Percentiles rank a stretch among this genome's conserved stretches.
These are phyloP conservation scores for Exophiala sp. DNA, from an alignment of 2,329 filamentous ascomycete species.

Conservation along the genomic window DNA sequence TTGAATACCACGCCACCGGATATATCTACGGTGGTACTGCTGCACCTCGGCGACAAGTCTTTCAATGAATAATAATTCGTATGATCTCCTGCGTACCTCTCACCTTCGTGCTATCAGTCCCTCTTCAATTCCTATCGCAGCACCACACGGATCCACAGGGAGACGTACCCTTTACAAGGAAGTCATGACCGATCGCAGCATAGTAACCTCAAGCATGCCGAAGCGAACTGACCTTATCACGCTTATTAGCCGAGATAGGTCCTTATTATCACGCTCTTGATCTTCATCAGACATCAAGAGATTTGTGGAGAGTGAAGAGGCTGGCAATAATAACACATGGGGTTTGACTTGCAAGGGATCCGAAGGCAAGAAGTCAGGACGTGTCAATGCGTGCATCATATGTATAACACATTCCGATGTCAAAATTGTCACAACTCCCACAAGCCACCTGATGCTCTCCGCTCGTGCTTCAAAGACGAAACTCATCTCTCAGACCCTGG, in stretches of 20 bases:
- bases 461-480: slow-evolving; percentile 2
- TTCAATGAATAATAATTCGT: no score
- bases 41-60: no score
- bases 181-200: no score
- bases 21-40: no score
- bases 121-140: no score
- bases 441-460: slow-evolving; percentile 1
- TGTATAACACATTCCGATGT: slow-evolving; percentile 2
- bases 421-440: slow-evolving; percentile 7
- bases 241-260: not conserved
- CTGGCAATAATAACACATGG: not conserved
- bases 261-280: not conserved
- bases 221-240: no score
- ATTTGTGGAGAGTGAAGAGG: not conserved
- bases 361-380: not conserved
- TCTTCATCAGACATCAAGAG: not conserved
- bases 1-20: not conserved
- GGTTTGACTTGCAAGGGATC: not conserved
- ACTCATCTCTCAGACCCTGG: slow-evolving; percentile 2
- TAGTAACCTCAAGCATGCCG: no score
- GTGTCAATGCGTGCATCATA: not conserved
- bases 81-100: no score
- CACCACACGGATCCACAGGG: no score
- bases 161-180: no score
- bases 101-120: no score